phyloP scores from a whole-genome alignment of 306 rosid genomes.

The Malus domestica region ASM211411v1 NC_041798.1:16742501-16743000 shows the following conservation, averaged over 20 bases:
- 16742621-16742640: neutral
- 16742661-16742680: neutral
- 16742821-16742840: neutral
- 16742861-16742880: neutral
- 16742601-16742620: neutral
- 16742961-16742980: conserved; percentile 5
- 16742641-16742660: neutral
- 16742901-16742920: neutral
- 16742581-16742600: neutral
- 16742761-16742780: neutral
- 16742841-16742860: neutral
- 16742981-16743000: conserved; percentile 72
- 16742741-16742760: neutral
- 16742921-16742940: neutral
- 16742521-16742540: neutral
- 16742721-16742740: neutral
- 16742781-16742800: neutral
- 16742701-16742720: neutral
- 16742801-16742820: neutral
- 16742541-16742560: neutral
- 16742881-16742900: neutral
- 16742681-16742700: neutral
- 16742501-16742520: neutral
- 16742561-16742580: neutral
- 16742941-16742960: neutral